Conservation (phyloP, 805 yeast species). For the Lachancea waltii region DNA sequence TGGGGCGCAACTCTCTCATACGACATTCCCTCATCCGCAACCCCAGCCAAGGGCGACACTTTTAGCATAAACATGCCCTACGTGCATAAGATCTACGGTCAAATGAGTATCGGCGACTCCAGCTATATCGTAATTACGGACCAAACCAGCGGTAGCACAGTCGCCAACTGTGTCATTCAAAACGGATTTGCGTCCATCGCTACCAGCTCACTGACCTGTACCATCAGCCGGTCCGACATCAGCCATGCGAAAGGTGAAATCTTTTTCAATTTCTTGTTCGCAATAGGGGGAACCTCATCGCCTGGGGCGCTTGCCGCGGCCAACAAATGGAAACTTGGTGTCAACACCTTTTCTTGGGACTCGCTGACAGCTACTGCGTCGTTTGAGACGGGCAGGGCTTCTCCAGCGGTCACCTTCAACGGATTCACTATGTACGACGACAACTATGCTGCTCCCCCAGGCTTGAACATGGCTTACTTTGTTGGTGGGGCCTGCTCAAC, state of each 20-base stretch:
- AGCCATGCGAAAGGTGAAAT: background rate
- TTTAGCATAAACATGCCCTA: slow-evolving; percentile 12
- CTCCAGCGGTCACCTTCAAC: background rate
- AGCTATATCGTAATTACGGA: slow-evolving; percentile 2
- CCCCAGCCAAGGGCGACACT: slow-evolving; percentile 11
- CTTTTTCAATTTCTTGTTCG: slow-evolving; percentile 8
- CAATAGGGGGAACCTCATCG: slow-evolving; percentile 3
- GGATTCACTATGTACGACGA: slow-evolving; percentile 1
- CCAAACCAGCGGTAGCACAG: background rate
- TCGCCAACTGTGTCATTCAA: slow-evolving; percentile 6
- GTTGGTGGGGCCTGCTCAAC: slow-evolving; percentile 12
- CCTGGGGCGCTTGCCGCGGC: slow-evolving; percentile 12
- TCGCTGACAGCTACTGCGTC: slow-evolving; percentile 10
- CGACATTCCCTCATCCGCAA: slow-evolving; percentile 8
- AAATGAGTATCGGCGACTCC: background rate
- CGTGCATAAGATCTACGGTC: slow-evolving; percentile 11
- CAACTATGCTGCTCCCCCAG: background rate
- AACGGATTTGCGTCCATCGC: background rate
- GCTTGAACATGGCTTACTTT: slow-evolving; percentile 1
- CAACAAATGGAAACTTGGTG: slow-evolving; percentile 7
- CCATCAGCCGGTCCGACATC: slow-evolving; percentile 1
- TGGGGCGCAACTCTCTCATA: slow-evolving; percentile 11
- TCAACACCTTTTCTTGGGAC: slow-evolving; percentile 14
- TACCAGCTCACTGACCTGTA: slow-evolving; percentile 1
- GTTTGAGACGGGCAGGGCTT: background rate